Conservation (phyloP, 108 stramenopile species). For the Schizochytrium sp. region DNA sequence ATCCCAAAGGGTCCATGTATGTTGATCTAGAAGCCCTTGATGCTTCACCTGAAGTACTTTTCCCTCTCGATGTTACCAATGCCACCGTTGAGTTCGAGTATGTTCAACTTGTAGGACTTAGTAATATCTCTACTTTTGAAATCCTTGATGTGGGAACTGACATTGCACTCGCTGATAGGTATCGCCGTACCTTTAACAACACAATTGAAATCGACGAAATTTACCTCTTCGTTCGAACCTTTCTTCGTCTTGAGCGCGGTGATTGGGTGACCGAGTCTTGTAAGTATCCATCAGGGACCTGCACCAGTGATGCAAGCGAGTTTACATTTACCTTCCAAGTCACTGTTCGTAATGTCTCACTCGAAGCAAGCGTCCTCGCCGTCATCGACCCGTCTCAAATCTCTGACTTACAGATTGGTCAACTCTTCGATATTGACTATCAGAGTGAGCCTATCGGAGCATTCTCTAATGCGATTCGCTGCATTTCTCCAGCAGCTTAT, state of each 20-base stretch:
- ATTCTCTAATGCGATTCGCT: neutral
- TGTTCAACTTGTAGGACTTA: neutral
- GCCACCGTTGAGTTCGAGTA: conserved; percentile 26
- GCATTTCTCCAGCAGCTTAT: neutral
- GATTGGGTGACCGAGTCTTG: conserved; percentile 40
- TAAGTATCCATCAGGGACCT: neutral
- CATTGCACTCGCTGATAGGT: neutral
- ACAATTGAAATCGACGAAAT: neutral
- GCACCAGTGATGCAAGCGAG: neutral
- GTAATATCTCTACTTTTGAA: conserved; percentile 7
- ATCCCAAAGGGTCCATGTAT: neutral
- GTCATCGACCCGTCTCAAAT: neutral
- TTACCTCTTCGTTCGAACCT: neutral
- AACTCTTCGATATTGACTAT: neutral
- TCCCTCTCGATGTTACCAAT: conserved; percentile 7
- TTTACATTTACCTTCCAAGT: conserved; percentile 16
- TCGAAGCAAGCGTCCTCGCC: neutral
- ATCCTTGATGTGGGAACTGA: neutral
- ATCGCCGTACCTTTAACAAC: neutral
- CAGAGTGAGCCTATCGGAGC: neutral
- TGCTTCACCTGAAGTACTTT: neutral
- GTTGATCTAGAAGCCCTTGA: conserved; percentile 5
- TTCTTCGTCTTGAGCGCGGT: conserved; percentile 18
- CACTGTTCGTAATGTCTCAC: neutral
- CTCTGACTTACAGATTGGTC: conserved; percentile 4